Percentiles rank a stretch among this genome's conserved stretches.
These are phyloP conservation scores for Starmera quercuum DNA, from an alignment of 805 yeast genomes.

Conservation along the genomic window DNA sequence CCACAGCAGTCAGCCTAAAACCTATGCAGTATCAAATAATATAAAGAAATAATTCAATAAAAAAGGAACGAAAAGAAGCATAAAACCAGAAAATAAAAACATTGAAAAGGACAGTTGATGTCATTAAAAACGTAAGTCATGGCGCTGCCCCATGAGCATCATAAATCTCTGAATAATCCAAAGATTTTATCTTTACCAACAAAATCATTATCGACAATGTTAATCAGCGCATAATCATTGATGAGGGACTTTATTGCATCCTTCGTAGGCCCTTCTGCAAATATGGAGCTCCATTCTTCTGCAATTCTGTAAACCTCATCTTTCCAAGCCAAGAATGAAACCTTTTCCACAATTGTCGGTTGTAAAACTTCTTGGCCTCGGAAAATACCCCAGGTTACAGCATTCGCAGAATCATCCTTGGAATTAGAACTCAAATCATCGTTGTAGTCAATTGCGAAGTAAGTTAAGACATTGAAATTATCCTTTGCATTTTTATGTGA, in stretches of 20 bases:
- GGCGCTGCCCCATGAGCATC: not conserved
- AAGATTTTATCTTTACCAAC: conserved; percentile 53
- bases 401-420: conserved; percentile 66
- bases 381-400: conserved; percentile 98
- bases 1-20: not conserved
- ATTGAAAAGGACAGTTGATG: conserved; percentile 2
- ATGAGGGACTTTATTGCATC: conserved; percentile 35
- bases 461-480: conserved; percentile 53
- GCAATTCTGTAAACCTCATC: conserved; percentile 86
- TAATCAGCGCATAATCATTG: conserved; percentile 64
- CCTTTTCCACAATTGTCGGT: conserved; percentile 91
- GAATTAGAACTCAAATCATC: conserved; percentile 61
- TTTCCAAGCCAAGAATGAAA: conserved; percentile 93
- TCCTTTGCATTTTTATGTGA: conserved; percentile 13
- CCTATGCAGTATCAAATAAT: not conserved
- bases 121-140: not conserved
- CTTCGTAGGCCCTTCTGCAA: conserved; percentile 28
- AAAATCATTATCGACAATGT: conserved; percentile 85
- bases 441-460: conserved; percentile 62
- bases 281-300: conserved; percentile 67
- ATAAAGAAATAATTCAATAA: too few species aligned
- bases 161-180: conserved; percentile 33
- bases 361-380: conserved; percentile 93
- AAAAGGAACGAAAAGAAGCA: not conserved
- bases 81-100: not conserved